A percentile compares a stretch with the other conserved stretches of the same genome.
Conservation (phyloP, 2,329 filamentous ascomycete genomes). For the Ustulina deusta region DNA sequence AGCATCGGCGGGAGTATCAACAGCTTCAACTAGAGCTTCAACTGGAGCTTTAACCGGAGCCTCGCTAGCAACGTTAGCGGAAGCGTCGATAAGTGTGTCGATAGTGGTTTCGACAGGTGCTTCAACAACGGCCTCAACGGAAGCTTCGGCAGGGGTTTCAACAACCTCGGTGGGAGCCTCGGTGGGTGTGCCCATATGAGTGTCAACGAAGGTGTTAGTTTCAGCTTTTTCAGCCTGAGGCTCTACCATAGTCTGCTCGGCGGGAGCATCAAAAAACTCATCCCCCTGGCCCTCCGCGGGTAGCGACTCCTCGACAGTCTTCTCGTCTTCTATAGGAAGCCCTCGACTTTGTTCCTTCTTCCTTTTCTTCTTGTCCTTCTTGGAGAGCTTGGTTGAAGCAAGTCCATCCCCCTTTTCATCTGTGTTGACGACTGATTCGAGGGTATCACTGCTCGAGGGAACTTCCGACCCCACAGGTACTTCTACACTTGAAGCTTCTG, state of each 20-base stretch:
- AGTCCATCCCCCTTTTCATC: constrained; percentile 16
- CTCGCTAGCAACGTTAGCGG: background rate
- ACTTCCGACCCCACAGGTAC: background rate
- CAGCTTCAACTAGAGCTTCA: background rate
- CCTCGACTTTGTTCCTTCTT: constrained; percentile 28
- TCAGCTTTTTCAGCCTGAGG: constrained; percentile 1
- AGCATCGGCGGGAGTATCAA: background rate
- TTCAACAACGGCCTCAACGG: background rate
- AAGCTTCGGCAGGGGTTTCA: background rate
- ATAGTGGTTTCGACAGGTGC: background rate
- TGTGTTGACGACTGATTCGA: constrained; percentile 1
- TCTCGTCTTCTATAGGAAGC: background rate
- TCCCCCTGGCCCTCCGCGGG: constrained; percentile 29
- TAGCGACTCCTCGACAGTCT: constrained; percentile 9
- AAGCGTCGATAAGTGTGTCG: background rate
- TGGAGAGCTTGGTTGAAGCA: constrained; percentile 42
- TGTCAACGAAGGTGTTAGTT: background rate
- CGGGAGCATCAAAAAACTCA: constrained; percentile 33
- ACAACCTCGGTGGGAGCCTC: background rate
- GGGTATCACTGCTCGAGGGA: constrained; percentile 3
- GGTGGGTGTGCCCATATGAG: background rate
- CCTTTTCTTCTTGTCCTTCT: constrained; percentile 40
- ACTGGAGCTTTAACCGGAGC: background rate
- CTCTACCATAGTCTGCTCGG: constrained; percentile 5
- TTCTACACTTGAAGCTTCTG: constrained; percentile 16